phyloP scores from a whole-genome alignment of 257 asterid species.

The Solanum sitiens region DNA sequence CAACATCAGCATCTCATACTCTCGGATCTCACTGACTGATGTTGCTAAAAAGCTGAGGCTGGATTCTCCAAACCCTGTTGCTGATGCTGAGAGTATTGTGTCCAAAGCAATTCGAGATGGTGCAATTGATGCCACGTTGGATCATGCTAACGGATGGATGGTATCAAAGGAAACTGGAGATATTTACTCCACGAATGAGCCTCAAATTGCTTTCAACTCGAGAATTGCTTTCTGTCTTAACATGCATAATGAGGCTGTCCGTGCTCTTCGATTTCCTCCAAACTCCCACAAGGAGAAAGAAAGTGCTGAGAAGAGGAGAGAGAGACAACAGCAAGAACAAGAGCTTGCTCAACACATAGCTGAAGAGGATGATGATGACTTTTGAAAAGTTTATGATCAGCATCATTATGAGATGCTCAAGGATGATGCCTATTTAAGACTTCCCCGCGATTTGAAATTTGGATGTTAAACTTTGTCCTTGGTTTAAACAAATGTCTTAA shows the following conservation, averaged over 20 bases:
- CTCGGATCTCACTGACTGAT: constrained; percentile 67
- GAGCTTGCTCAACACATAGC: constrained; percentile 93
- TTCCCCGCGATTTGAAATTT: not conserved
- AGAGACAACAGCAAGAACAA: constrained; percentile 85
- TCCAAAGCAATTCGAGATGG: constrained; percentile 86
- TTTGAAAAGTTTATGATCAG: constrained; percentile 16
- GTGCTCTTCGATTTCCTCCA: constrained; percentile 81
- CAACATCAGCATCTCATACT: constrained; percentile 83
- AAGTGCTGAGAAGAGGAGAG: constrained; percentile 90
- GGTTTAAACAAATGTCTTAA: not conserved
- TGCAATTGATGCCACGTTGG: constrained; percentile 80
- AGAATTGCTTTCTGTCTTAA: constrained; percentile 83
- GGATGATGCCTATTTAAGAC: not conserved
- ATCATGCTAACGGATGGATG: constrained; percentile 74
- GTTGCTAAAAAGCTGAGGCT: constrained; percentile 71
- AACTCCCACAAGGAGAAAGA: constrained; percentile 85
- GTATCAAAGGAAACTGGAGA: constrained; percentile 89
- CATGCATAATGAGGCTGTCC: constrained; percentile 89
- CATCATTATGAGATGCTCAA: not conserved
- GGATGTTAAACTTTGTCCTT: not conserved
- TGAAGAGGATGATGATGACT: constrained; percentile 88
- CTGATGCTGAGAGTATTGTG: constrained; percentile 86
- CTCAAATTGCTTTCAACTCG: constrained; percentile 76
- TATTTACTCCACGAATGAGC: constrained; percentile 82
- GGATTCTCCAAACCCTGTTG: constrained; percentile 74